These are phyloP conservation scores for Pyricularia pennisetigena DNA, from an alignment of 2,329 filamentous ascomycete species.

Conservation along the genomic window DNA sequence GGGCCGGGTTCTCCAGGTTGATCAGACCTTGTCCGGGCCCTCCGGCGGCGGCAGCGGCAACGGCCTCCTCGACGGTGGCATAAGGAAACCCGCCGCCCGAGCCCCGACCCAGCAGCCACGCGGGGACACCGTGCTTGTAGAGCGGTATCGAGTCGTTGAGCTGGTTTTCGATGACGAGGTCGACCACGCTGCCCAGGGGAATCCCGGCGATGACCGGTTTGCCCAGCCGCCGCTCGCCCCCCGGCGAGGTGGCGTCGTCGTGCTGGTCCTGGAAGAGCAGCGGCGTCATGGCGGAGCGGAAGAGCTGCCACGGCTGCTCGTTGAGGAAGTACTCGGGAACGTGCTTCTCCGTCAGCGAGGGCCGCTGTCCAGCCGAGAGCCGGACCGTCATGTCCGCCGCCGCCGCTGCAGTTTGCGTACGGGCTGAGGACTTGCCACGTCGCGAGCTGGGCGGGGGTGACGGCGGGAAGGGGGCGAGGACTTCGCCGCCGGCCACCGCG, in stretches of 20 bases:
- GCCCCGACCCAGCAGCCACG: background rate
- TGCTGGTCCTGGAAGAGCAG: background rate
- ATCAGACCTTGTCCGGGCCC: background rate
- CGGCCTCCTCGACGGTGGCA: background rate
- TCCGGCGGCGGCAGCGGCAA: too few species aligned
- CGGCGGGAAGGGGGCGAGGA: background rate
- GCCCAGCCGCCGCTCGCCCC: background rate
- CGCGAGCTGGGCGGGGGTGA: background rate
- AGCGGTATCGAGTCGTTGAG: background rate
- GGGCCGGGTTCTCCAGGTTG: background rate
- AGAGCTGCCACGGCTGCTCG: background rate
- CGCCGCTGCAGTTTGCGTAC: background rate
- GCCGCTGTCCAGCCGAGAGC: background rate
- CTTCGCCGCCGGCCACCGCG: background rate
- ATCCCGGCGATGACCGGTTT: background rate
- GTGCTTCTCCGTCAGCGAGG: background rate
- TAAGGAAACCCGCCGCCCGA: background rate
- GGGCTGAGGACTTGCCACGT: background rate
- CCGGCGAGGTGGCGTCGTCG: background rate
- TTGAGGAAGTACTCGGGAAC: background rate
- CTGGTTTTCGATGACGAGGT: background rate
- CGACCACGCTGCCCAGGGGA: background rate
- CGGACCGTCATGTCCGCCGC: background rate
- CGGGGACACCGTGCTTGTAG: background rate
- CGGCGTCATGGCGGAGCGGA: background rate